Evolutionary conservation across 495 filamentous ascomycete species (phyloP), one percentile per base, ranked within the genome.

Genomic region (Pseudomonodictys pantanalensis): DNA sequence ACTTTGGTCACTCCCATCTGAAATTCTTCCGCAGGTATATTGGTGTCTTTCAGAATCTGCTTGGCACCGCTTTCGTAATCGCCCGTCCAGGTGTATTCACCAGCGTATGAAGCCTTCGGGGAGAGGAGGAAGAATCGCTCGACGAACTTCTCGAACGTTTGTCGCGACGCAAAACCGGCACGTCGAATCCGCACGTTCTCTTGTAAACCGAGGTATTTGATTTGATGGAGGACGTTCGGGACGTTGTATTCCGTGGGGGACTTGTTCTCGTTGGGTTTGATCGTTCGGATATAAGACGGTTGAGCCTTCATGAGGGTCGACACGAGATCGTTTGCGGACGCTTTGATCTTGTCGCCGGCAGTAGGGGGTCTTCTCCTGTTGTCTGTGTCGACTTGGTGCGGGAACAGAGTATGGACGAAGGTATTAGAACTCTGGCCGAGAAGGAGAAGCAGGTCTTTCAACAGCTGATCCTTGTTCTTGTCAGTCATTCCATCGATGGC

Each of bases 261-360:
- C 73, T 97, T 97, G 76, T 96, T 97, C 67, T 99, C 95, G 73
- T 99, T 99, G 3, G 95, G 95, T 72, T 99, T 99, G 74, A 99
- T 99, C 2, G 95, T 99, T 65, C 95, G 88, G 69, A 99, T 99
- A 69, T 99, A 99, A 0, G 90, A 95, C 2, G 95, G 95, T 52
- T 91, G 85, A 22, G 90, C 90, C 73, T 96, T 96, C 95, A 97
- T 97, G 66, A 99, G 74, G 2, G 95, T 97, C 0, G 89, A 82
- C 12, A 99, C 95, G 17, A 99, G 78, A 39, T 96, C 91, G 71
- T 99, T 99, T 29, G 95, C 95, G 8, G 95, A 99, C 5, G 85
- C 80, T 69, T 91, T 95, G 72, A 99, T 99, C 77, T 96, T 95
- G 74, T 99, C 95, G 57, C 95, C 91, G 1, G 95, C 92, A 4